Evolutionary conservation across 148 eudicot genomes (phyloP).

Genomic region (Cornus kousa): DNA sequence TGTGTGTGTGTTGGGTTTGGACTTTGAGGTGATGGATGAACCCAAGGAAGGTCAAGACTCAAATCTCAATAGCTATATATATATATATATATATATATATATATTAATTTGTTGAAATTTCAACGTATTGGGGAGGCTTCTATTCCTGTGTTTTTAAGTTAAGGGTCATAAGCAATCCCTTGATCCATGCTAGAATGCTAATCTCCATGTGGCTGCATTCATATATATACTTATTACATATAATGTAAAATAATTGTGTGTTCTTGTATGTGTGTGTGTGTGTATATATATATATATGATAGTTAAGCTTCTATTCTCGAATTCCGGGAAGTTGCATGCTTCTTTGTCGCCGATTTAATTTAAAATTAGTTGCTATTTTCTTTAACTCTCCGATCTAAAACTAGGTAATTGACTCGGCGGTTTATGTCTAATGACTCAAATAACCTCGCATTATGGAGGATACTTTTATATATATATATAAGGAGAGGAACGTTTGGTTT

Average conservation of each 20-base stretch:
- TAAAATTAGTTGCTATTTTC: background rate
- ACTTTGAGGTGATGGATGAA: conserved; percentile 17
- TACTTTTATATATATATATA: too few species aligned
- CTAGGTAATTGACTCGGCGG: too few species aligned
- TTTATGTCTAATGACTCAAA: too few species aligned
- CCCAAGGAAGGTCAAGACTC: conserved; percentile 19
- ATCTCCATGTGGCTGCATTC: conserved; percentile 19
- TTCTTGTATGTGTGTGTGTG: background rate
- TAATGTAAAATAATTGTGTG: background rate
- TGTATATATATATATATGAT: background rate
- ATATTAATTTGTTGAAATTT: background rate
- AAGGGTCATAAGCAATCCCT: conserved; percentile 15
- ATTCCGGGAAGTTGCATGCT: background rate
- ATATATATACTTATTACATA: background rate
- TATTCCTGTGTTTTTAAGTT: conserved; percentile 14
- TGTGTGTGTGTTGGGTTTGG: conserved; percentile 3
- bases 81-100: too few species aligned
- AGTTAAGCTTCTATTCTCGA: conserved; percentile 5
- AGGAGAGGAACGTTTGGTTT: too few species aligned
- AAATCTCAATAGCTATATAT: background rate
- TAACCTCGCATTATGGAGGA: too few species aligned
- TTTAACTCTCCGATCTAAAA: background rate
- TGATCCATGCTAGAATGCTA: conserved; percentile 16
- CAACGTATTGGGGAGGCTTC: conserved; percentile 19
- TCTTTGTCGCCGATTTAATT: conserved; percentile 6